Base-by-base conservation (phyloP, 2,329 filamentous ascomycete species). In the Diaporthe aspalathi region DNA sequence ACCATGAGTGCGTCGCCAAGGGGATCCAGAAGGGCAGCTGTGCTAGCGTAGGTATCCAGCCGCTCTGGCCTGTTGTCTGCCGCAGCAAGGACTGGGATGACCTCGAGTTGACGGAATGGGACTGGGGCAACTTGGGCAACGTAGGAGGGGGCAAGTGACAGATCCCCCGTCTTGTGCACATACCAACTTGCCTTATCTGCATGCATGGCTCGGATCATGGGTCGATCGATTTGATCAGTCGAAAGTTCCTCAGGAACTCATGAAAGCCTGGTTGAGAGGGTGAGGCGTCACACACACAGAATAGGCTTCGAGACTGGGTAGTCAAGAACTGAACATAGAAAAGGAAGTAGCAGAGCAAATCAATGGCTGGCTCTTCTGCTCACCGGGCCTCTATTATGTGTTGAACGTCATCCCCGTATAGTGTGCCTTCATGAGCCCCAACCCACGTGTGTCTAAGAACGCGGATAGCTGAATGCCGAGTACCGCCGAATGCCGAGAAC, bases 1-100 rank as follows among this genome's bases (percentile, higher is more conserved):
- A 47, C 32, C 56, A 62, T 4, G 56, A 62, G 12, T 62, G 56
- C n/a, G 11, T 62, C 17, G 56, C 56, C 38, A 45, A 47, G 40
- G 56, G 24, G 5, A 62, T 62, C 20, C 40, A 62, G 56, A 45
- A 17, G 20, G 56, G 56, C 40, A 62, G 38, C 17, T 62, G 56
- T 62, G 38, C 24, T 8, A 32, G 8, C 5, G 2, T n/a, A 2
- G 56, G 56, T 14, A 62, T 62, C 1, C 27, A 20, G 56, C 56
- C 56, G 11, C 20, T 12, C 17, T 62, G 45, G 17, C 56, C 56
- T 2, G 40, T 62, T 8, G 22, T 17, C 56, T 62, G 56, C 40
- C 45, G 56, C 7, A 16, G 22, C 40, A 47, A 62, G 27, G 17
- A 47, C 16, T 62, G 40, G 24, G 6, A 2, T 62, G 56, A 62